Base-by-base conservation (phyloP, 1,284 basidiomycete species). In the Ustilago cynodontis region DNA sequence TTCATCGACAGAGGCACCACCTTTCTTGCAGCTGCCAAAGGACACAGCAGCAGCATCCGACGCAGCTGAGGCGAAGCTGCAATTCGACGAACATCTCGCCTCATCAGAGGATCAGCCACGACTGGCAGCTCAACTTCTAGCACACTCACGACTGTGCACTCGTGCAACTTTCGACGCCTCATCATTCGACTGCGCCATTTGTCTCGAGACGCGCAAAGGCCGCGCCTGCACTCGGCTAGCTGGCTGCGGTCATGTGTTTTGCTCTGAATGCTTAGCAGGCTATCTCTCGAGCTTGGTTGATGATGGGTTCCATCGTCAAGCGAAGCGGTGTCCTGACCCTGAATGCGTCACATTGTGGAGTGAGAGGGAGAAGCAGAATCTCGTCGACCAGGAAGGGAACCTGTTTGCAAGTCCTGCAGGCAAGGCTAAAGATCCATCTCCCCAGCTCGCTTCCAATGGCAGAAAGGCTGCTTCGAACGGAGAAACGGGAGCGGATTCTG, bases 241-340 rank as follows among this genome's bases (percentile, higher is more conserved):
- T 0, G 74, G 71, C 10, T 79, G 78, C 35, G 71, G 68, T 7
- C 78, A 79, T 55, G 68, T 79, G 18, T 79, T 79, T 20, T 79
- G 78, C 68, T 71, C 62, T 11, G 71, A 71, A 1, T 79, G 78
- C 49, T 65, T 79, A 7, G 52, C 64, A 2, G 64, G 59, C 33
- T 79, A 79, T 35, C 64, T 79, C 16, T 52, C 59, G 9, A 69
- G 71, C 33, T 61, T 73, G 37, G 74, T 79, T 26, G 71, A 71
- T 28, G 78, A 74, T 14, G 78, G 78, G 9, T 70, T 70, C 9
- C 75, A 73, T 22, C 55, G 75, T 2, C 75, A 77, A 50, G 75
- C 71, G 3, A 69, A 67, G 29, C 59, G 71, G 1, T 79, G 78
- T 55, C 78, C 78, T 7, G 74, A 79, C 18, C 78, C 71, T 0